Evolutionary conservation across 2,329 filamentous ascomycete species (phyloP), one percentile per base, ranked within the genome.

Genomic region (Sclerotinia nivalis): DNA sequence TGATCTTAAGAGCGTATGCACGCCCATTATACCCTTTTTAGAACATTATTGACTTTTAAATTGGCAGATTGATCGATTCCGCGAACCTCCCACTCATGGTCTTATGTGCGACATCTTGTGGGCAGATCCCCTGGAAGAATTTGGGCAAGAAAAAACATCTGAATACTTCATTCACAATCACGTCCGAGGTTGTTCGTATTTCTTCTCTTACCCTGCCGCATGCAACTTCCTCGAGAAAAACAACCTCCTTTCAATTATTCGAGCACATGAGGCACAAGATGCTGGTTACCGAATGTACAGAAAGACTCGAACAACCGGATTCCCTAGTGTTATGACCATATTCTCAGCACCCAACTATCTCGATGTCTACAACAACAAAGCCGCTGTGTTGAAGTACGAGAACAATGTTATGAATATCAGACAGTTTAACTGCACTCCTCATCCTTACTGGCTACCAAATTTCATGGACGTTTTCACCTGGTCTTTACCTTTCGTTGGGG

Each of bases 401-500:
- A 99, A 99, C 83, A 99, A 99, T 79, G 96, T 99, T 72, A 99
- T 99, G 96, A 99, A 99, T 85, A 99, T 99, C 79, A 89, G 96
- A 71, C 96, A 99, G 82, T 99, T 99, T 85, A 99, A 99, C 86
- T 99, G 95, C 87, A 98, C 96, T 31, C 96, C 96, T 47, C 96
- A 99, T 81, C 96, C 96, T 9, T 99, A 99, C 85, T 99, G 96
- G 96, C 88, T 99, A 62, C 96, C 96, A 69, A 99, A 99, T 84
- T 99, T 99, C 80, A 99, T 99, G 96, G 96, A 99, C 78, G 96
- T 99, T 73, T 99, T 99, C 80, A 99, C 96, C n/a, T 99, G 96
- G 96, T 99, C 96, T 47, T 85, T 99, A 71, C 96, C 96, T 0
- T 99, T 99, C 82, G 96, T 99, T 34, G 95, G 96, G 72, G 96